phyloP scores from a whole-genome alignment of 108 stramenopile genomes.

The Cyclotella sp. region DNA sequence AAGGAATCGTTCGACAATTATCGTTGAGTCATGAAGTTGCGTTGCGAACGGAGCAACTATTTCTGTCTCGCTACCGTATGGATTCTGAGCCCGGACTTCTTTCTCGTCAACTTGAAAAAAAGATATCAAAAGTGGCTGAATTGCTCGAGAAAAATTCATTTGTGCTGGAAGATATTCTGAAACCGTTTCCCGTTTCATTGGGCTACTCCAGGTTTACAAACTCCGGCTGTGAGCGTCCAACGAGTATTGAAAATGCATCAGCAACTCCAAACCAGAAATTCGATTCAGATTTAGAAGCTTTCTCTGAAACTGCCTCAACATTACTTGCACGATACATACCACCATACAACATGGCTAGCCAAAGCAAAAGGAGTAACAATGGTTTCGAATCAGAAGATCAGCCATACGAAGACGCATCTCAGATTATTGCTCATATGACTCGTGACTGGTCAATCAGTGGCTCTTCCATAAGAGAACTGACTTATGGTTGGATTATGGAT shows the following conservation, averaged over 20 bases:
- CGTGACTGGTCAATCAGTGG: slow-evolving; percentile 78
- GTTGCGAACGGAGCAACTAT: slow-evolving; percentile 35
- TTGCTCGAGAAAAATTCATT: slow-evolving; percentile 38
- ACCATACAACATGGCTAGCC: slow-evolving; percentile 27
- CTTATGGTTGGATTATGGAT: slow-evolving; percentile 73
- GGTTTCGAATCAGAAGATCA: slow-evolving; percentile 14
- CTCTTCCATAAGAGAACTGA: slow-evolving; percentile 39
- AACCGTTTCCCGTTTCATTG: slow-evolving; percentile 39
- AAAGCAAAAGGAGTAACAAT: slow-evolving; percentile 2
- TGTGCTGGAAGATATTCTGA: slow-evolving; percentile 41
- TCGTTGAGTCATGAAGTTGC: slow-evolving; percentile 50
- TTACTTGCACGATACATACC: slow-evolving; percentile 36
- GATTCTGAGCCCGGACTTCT: slow-evolving; percentile 8
- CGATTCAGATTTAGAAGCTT: neutral
- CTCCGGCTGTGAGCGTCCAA: neutral
- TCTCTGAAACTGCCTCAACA: neutral
- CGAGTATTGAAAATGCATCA: neutral
- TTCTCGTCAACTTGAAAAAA: slow-evolving; percentile 38
- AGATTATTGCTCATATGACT: slow-evolving; percentile 76
- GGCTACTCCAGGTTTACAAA: slow-evolving; percentile 16
- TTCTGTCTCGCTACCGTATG: slow-evolving; percentile 13
- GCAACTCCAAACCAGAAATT: too few relatives aligned
- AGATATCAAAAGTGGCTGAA: slow-evolving; percentile 41
- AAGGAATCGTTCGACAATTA: slow-evolving; percentile 32
- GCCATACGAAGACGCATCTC: slow-evolving; percentile 67